Evolutionary conservation across 306 rosid genomes (phyloP).

Genomic region (Prinsepia uniflora): DNA sequence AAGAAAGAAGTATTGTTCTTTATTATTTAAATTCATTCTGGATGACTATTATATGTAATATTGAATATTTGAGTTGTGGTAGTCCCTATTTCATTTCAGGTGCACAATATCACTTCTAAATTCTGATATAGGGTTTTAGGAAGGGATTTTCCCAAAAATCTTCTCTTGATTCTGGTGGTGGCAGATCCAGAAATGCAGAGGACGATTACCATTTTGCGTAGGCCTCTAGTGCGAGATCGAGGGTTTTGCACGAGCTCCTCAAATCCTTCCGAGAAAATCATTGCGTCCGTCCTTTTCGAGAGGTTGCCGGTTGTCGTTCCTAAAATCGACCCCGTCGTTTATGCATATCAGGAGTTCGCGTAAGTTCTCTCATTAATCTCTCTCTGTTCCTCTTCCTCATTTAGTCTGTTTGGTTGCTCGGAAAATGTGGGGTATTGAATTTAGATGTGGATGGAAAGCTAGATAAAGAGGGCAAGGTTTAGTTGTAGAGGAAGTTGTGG

Average conservation of each 20-base stretch:
- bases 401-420: conserved; percentile 9
- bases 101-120: neutral
- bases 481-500: neutral
- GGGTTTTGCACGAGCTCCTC: conserved; percentile 47
- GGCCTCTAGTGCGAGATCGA: conserved; percentile 41
- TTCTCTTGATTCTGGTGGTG: neutral
- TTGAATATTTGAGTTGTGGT: neutral
- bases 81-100: neutral
- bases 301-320: conserved; percentile 87
- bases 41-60: neutral
- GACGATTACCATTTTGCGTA: conserved; percentile 31
- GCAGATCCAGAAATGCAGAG: conserved; percentile 52
- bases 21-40: no score
- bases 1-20: no score
- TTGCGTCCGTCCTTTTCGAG: conserved; percentile 91
- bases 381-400: neutral
- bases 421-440: neutral
- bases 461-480: neutral
- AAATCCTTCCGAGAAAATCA: conserved; percentile 44
- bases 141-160: neutral
- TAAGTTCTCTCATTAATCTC: conserved; percentile 22
- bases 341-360: conserved; percentile 93
- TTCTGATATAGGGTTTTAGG: neutral
- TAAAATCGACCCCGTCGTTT: conserved; percentile 79
- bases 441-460: neutral